Conservation (phyloP, 78 protist species). For the Speleostelium caveatum region DNA sequence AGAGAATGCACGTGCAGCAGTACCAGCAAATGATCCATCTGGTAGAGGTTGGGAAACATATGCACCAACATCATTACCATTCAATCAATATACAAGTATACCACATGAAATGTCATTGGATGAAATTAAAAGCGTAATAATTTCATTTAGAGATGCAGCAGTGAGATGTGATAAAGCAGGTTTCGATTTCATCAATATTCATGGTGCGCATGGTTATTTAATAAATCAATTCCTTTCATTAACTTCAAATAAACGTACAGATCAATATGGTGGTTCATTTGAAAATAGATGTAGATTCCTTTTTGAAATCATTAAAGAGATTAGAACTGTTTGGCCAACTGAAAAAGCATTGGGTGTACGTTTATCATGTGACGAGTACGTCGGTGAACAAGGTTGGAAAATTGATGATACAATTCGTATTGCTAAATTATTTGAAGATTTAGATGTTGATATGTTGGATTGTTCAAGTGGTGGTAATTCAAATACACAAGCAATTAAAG, state of each 20-base stretch:
- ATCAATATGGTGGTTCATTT: slow-evolving; percentile 92
- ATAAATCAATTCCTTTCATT: slow-evolving; percentile 72
- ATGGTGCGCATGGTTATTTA: slow-evolving; percentile 92
- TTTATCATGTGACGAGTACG: slow-evolving; percentile 33
- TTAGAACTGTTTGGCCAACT: slow-evolving; percentile 38
- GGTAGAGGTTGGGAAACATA: slow-evolving; percentile 10
- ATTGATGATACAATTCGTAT: slow-evolving; percentile 17
- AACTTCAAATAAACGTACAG: slow-evolving; percentile 87
- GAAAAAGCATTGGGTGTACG: slow-evolving; percentile 28
- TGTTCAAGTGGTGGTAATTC: slow-evolving; percentile 60
- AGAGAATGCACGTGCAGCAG: neutral
- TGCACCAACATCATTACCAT: slow-evolving; percentile 32
- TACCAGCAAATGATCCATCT: neutral
- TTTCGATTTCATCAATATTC: slow-evolving; percentile 84
- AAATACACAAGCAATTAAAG: neutral
- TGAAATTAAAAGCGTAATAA: slow-evolving; percentile 29
- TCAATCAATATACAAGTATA: neutral
- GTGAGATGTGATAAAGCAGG: slow-evolving; percentile 73
- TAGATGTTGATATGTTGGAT: slow-evolving; percentile 40
- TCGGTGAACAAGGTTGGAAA: slow-evolving; percentile 23
- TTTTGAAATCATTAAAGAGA: slow-evolving; percentile 15
- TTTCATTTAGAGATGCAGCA: slow-evolving; percentile 75
- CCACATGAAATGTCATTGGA: slow-evolving; percentile 61
- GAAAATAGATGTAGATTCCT: slow-evolving; percentile 86
- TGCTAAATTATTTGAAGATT: neutral